Percentiles rank a stretch among this genome's conserved stretches.
phyloP scores from a whole-genome alignment of 2,329 filamentous ascomycete genomes.

The Botrytis squamosa region DNA sequence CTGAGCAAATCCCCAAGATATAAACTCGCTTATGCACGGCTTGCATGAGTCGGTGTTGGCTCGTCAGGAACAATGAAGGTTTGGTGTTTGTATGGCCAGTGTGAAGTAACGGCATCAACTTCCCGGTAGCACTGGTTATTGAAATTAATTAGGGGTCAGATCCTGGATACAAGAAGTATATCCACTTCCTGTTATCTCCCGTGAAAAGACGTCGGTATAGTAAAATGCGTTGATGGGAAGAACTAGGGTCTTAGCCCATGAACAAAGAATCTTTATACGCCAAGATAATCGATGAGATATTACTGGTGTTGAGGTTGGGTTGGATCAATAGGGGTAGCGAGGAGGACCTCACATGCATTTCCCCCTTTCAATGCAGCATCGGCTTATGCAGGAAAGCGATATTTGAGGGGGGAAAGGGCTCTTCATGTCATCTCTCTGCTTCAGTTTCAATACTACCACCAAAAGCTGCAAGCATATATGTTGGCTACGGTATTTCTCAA shows the following conservation, averaged over 20 bases:
- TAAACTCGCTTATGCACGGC: conserved; percentile 10
- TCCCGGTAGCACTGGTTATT: neutral
- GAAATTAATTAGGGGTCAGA: neutral
- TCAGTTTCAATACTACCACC: neutral
- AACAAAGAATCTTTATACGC: neutral
- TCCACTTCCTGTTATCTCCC: neutral
- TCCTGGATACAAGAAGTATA: neutral
- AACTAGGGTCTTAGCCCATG: neutral
- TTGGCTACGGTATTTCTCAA: neutral
- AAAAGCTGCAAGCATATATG: neutral
- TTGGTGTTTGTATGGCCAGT: neutral
- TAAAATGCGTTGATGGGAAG: neutral
- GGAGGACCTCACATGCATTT: neutral
- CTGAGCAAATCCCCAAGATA: conserved; percentile 3
- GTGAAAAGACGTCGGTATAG: neutral
- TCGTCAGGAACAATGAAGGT: conserved; percentile 1
- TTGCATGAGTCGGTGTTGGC: conserved; percentile 10
- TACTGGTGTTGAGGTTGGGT: neutral
- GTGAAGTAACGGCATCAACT: neutral
- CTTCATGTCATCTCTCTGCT: neutral
- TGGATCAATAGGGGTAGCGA: conserved; percentile 12
- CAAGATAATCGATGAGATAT: neutral
- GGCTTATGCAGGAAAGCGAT: neutral
- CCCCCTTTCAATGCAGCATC: neutral
- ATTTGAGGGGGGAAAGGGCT: neutral